Evolutionary conservation across 306 rosid species (phyloP), one percentile per base, ranked within the genome.

Genomic region (Acacia crassicarpa): DNA sequence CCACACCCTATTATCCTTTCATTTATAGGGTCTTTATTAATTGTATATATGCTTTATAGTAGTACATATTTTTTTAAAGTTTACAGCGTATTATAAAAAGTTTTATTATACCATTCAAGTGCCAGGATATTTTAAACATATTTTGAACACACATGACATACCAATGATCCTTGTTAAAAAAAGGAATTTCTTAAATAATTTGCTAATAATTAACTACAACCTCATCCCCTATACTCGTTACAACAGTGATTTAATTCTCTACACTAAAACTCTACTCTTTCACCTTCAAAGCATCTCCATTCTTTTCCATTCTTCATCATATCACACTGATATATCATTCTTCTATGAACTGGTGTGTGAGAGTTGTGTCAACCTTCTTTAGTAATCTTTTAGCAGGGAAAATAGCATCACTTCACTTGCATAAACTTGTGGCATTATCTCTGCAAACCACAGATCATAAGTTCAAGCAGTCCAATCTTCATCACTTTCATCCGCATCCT

Each of bases 391-490:
- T 53, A 74, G 44, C 38, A 9, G 75, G 70, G 49, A 20, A 45
- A 69, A 81, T 54, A 68, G 69, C 63, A 72, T 35, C 80, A 25
- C 67, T 22, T 72, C 70, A 67, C 76, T 58, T 45, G 72, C 66
- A 19, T 38, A 70, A 27, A 70, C 33, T 72, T 76, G 72, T 72
- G 25, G 25, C 19, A 61, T 20, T 23, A 76, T 76, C 79, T 51
- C 72, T 74, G 46, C 19, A 83, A 81, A 63, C 73, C 41, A 27
- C 41, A 27, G 67, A 80, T 80, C 51, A 65, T 11, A 30, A 27
- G 41, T 83, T 91, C 85, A 93, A 66, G 84, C 89, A 69, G 87
- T 66, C 97, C 97, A 91, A 58, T 93, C 97, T 76, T 91, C 95
- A 76, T 93, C 95, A n/a, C 88, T 90, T 80, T 41, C 89, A 80